phyloP scores from a whole-genome alignment of 768 basidiomycete species.

The Leccinum boreale region DNA sequence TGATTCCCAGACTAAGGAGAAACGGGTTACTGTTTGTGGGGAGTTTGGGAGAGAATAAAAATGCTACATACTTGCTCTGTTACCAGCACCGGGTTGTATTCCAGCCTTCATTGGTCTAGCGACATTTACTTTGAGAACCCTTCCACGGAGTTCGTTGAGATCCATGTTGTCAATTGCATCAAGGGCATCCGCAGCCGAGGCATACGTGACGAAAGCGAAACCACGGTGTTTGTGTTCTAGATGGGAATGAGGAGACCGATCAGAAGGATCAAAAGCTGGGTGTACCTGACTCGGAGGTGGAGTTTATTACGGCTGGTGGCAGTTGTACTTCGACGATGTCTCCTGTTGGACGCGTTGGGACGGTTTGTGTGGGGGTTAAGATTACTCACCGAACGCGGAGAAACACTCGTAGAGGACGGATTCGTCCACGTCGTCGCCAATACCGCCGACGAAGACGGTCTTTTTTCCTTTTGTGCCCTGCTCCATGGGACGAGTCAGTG shows the following conservation, averaged over 20 bases:
- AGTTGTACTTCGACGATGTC: conserved; percentile 92
- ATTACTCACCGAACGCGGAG: conserved; percentile 75
- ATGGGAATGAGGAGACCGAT: not conserved
- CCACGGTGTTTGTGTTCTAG: conserved; percentile 83
- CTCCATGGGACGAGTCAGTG: conserved; percentile 48
- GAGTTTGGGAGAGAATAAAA: not conserved
- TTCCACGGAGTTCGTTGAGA: conserved; percentile 80
- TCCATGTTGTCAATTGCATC: conserved; percentile 99
- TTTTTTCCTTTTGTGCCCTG: conserved; percentile 83
- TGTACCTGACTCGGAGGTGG: conserved; percentile 56
- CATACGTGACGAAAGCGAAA: conserved; percentile 90
- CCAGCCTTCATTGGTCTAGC: conserved; percentile 79
- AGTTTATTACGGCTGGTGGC: conserved; percentile 74
- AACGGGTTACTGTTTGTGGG: not conserved
- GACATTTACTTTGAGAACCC: conserved; percentile 77
- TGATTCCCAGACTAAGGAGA: conserved; percentile 81
- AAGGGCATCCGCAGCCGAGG: conserved; percentile 78
- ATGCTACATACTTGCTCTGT: conserved; percentile 65
- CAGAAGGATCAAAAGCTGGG: not conserved
- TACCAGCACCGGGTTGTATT: conserved; percentile 57
- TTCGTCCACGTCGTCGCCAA: conserved; percentile 84
- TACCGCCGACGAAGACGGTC: conserved; percentile 81
- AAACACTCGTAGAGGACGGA: conserved; percentile 72
- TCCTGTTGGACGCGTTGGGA: conserved; percentile 44
- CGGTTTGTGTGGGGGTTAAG: not conserved